Base-by-base conservation (phyloP, 306 rosid genomes). In the Hippophae tibetana region DNA sequence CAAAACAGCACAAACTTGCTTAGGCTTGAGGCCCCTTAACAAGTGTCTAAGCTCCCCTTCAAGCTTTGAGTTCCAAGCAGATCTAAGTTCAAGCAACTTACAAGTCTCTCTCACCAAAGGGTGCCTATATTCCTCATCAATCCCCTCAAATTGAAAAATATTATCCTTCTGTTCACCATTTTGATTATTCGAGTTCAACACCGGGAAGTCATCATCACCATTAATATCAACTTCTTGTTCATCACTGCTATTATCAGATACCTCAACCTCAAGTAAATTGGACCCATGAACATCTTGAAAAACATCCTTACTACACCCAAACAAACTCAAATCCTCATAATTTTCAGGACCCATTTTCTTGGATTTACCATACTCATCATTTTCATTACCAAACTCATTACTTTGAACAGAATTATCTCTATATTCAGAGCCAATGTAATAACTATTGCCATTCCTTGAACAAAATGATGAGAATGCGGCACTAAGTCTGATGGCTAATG, bases 1-100 rank as follows among this genome's bases (percentile, higher is more conserved):
- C 77, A 90, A 66, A 74, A 90, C 83, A 27, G 87, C 92, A 65
- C 92, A 90, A 60, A 90, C 86, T 62, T 85, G 95, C 45, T 61
- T 78, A 8, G 92, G 95, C 56, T 76, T 87, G 53, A 90, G 85
- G 72, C 94, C 76, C 79, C 98, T 78, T 26, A 87, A 48, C 57
- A 83, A 76, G 63, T 81, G 77, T 72, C 89, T 81, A 71, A 85
- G 58, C 6, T 87, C 67, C 27, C 69, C 84, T 77, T 84, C 95
- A 59, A 79, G 68, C 65, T 74, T 78, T 1, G 84, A 80, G 65
- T 77, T 85, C 98, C 96, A 90, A 68, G 72, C 56, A 2, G 98
- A 67, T 64, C 95, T 76, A 47, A 79, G 84, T 41, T 81, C 56
- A 55, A 87, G 68, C 46, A 90, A 71, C 80, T 86, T 74, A 64